Base-by-base conservation (phyloP, 495 filamentous ascomycete genomes). In the Penicillium parvum region DNA sequence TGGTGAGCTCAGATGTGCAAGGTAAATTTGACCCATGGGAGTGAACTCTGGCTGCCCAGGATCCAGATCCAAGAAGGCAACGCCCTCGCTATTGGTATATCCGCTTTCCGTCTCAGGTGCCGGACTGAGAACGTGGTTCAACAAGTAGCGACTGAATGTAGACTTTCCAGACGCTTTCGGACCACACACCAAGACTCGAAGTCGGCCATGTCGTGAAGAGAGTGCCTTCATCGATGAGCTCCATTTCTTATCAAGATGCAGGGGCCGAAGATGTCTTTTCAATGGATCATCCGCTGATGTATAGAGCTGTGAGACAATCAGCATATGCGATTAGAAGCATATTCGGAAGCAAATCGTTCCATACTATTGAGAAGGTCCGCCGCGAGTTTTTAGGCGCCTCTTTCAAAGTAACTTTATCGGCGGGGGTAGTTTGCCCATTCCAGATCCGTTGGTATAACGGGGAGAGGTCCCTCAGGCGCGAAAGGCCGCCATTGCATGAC, bases 151-250 rank as follows among this genome's bases (percentile, higher is more conserved):
- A 30, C 80, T 78, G 50, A 95, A 90, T 0, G 86, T 91, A 3
- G 89, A 95, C 60, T 95, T 95, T 11, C 90, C 90, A 10, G 88
- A 85, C 1, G 78, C 82, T 45, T 94, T 91, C 1, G 88, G 84
- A 2, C 90, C 90, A 37, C 82, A 87, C 3, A 91, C 60, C 43
- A 91, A 69, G 3, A 81, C 63, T 23, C 60, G 61, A 1, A 74
- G 64, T 32, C 45, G 53, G 1, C 63, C 64, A 21, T 63, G 58
- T 26, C 61, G 59, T 17, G 40, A 71, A 45, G 48, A 67, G 40
- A 50, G 69, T 43, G 47, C 56, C 27, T 71, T 72, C 27, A 67
- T 69, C 6, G 63, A 71, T 11, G 58, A 45, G 25, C 65, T 68
- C 85, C 85, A 89, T 55, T 83, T 79, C 15, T 79, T 74, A 5